These are phyloP conservation scores for Teratosphaeria epicoccoides DNA, from an alignment of 2,329 filamentous ascomycete species.

Conservation along the genomic window DNA sequence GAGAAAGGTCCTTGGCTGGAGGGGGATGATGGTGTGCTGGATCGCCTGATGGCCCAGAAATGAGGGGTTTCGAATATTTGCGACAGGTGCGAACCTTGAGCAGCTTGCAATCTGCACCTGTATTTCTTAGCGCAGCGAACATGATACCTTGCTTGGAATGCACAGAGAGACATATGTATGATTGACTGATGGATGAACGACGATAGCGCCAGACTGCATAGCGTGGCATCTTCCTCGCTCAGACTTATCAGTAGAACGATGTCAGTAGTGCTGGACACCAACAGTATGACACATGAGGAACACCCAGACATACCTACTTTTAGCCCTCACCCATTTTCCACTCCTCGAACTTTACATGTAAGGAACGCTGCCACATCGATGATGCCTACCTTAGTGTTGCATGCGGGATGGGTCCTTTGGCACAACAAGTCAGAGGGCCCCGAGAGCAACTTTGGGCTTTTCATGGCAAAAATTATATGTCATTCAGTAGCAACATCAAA, in stretches of 20 bases:
- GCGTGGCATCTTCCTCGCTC: neutral
- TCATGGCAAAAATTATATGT: no score
- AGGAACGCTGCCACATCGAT: no score
- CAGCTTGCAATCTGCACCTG: neutral
- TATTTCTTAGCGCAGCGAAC: neutral
- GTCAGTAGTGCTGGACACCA: neutral
- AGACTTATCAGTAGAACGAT: neutral
- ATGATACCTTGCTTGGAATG: neutral
- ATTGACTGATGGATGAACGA: neutral
- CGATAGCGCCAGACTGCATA: neutral
- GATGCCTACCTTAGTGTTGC: no score
- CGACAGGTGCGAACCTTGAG: no score
- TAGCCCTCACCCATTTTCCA: no score
- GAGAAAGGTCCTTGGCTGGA: slow-evolving; percentile 75
- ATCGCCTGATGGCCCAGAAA: slow-evolving; percentile 43
- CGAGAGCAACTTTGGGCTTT: no score
- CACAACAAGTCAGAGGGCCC: no score
- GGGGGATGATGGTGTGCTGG: slow-evolving; percentile 56
- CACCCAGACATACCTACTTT: no score
- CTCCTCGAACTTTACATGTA: no score
- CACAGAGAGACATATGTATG: neutral
- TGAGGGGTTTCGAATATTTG: neutral
- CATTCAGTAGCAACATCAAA: no score
- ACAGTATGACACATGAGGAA: neutral
- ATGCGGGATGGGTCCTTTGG: no score